Evolutionary conservation across 1,139 yeast genomes (phyloP).

Genomic region (Hansenula lynferdii): DNA sequence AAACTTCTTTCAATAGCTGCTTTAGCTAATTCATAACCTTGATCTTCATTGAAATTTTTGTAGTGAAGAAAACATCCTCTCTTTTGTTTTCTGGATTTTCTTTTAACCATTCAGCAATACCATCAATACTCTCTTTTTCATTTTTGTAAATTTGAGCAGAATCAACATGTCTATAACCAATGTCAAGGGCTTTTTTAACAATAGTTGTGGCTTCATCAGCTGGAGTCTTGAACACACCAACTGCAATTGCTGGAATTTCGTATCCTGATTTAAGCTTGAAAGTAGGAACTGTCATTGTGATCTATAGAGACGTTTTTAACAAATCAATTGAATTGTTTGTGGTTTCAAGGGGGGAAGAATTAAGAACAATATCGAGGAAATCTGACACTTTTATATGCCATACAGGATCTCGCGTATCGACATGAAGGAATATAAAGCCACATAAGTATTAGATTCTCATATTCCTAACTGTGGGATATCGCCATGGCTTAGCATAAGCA

Average conservation of each 20-base stretch:
- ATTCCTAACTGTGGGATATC: no score
- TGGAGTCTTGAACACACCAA: slow-evolving; percentile 49
- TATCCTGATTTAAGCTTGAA: slow-evolving; percentile 14
- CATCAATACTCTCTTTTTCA: slow-evolving; percentile 44
- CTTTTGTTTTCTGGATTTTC: slow-evolving; percentile 40
- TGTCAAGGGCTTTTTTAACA: slow-evolving; percentile 46
- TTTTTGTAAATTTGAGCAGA: slow-evolving; percentile 53
- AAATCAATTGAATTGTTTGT: no score
- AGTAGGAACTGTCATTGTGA: neutral
- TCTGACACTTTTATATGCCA: no score
- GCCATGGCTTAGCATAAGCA: no score
- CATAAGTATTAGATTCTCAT: no score
- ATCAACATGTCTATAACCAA: slow-evolving; percentile 67
- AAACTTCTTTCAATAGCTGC: slow-evolving; percentile 30
- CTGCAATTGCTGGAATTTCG: slow-evolving; percentile 48
- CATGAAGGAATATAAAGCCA: no score
- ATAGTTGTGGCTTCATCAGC: slow-evolving; percentile 32
- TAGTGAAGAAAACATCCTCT: slow-evolving; percentile 58
- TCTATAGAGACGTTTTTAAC: no score
- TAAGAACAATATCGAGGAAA: no score
- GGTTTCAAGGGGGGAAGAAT: no score
- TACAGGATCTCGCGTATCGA: no score
- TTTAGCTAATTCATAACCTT: slow-evolving; percentile 38
- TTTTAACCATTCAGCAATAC: slow-evolving; percentile 45
- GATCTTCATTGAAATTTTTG: slow-evolving; percentile 55